These are phyloP conservation scores for Candida ovalis DNA, from an alignment of 805 yeast species.

Conservation along the genomic window DNA sequence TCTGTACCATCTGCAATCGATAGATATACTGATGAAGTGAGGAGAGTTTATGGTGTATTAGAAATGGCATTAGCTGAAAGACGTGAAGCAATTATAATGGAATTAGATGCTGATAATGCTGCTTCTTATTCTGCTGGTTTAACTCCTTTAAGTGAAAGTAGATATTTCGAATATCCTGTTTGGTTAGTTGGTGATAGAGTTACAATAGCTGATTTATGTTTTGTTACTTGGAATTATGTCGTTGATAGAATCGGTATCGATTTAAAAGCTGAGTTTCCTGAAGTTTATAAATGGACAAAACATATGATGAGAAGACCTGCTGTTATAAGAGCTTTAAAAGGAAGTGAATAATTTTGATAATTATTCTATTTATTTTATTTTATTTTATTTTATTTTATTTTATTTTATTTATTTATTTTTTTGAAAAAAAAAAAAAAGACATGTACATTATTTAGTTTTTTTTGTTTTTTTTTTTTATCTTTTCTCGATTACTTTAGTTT, in stretches of 20 bases:
- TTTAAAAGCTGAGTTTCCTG: slow-evolving; percentile 84
- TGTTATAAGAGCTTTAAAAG: slow-evolving; percentile 80
- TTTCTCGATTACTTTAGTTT: not conserved
- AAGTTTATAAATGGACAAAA: slow-evolving; percentile 93
- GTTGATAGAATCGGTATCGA: slow-evolving; percentile 90
- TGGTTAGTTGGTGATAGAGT: slow-evolving; percentile 89
- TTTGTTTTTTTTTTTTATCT: not conserved
- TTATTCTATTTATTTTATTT: not conserved
- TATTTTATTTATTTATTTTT: not conserved
- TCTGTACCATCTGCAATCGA: slow-evolving; percentile 87
- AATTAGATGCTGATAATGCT: slow-evolving; percentile 80
- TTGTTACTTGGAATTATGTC: slow-evolving; percentile 96
- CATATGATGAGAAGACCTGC: slow-evolving; percentile 95
- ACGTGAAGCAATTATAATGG: slow-evolving; percentile 86
- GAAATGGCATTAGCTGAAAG: slow-evolving; percentile 94
- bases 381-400: not conserved
- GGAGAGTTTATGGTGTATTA: slow-evolving; percentile 88
- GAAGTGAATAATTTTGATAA: slow-evolving; percentile 9
- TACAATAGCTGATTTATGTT: slow-evolving; percentile 85
- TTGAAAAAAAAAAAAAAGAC: not conserved
- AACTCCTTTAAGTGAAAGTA: slow-evolving; percentile 77
- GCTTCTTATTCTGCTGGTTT: slow-evolving; percentile 86
- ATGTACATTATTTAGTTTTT: not conserved
- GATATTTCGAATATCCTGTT: slow-evolving; percentile 88
- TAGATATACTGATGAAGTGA: slow-evolving; percentile 85